A percentile compares a stretch with the other conserved stretches of the same genome.
Conservation (phyloP, 257 asterid genomes). For the Solanum verrucosum region DNA sequence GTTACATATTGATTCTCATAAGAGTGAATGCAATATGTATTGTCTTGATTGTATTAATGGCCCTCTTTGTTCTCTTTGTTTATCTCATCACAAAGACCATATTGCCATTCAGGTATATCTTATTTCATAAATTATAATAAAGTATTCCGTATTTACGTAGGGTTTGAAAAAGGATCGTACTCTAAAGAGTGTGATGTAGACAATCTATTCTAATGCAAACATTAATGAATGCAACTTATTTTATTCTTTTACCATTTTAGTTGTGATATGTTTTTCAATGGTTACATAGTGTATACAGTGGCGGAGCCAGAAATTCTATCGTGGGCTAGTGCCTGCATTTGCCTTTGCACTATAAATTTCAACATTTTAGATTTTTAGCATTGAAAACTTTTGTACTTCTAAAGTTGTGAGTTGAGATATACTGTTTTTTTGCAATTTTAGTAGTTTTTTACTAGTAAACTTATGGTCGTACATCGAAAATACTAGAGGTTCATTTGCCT, state of each 20-base stretch:
- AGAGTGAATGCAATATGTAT: conserved; percentile 90
- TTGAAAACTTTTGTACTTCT: neutral
- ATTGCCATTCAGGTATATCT: conserved; percentile 55
- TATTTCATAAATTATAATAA: neutral
- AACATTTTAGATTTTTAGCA: neutral
- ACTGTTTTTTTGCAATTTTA: neutral
- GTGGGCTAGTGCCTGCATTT: neutral
- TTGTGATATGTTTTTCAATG: neutral
- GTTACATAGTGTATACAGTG: neutral
- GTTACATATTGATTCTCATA: conserved; percentile 72
- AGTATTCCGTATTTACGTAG: neutral
- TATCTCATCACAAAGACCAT: conserved; percentile 57
- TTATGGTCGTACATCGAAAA: neutral
- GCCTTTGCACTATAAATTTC: neutral
- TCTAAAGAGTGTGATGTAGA: neutral
- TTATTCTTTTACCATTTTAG: neutral
- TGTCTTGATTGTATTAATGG: conserved; percentile 73
- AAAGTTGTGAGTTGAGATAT: neutral
- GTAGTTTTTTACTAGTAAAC: neutral
- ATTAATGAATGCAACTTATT: neutral
- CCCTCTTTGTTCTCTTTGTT: conserved; percentile 74
- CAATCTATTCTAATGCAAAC: neutral
- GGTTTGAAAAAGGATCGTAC: neutral
- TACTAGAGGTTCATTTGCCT: neutral
- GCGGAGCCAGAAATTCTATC: neutral